A percentile compares a stretch with the other conserved stretches of the same genome.
Evolutionary conservation across 176 grass and related monocot species (phyloP).

Genomic region (Olyra latifolia): DNA sequence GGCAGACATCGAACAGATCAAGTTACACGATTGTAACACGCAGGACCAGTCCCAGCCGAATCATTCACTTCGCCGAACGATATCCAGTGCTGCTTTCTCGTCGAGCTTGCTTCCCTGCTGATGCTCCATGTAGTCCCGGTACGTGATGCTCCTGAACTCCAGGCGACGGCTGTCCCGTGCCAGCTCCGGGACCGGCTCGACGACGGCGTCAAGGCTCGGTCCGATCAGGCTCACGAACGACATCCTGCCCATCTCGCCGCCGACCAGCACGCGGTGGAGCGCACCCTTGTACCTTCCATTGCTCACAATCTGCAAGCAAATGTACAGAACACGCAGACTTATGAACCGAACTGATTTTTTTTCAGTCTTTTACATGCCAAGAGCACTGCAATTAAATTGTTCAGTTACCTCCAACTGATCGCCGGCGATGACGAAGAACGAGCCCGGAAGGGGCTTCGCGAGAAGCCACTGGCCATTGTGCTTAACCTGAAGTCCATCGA

Average conservation of each 20-base stretch:
- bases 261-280: slow-evolving; percentile 64
- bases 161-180: slow-evolving; percentile 24
- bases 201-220: slow-evolving; percentile 55
- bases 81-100: slow-evolving; percentile 52
- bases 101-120: slow-evolving; percentile 61
- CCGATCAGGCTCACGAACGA: slow-evolving; percentile 56
- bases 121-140: slow-evolving; percentile 57
- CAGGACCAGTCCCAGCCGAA: too few relatives aligned
- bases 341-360: too few relatives aligned
- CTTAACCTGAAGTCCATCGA: slow-evolving; percentile 69
- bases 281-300: slow-evolving; percentile 68
- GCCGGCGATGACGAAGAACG: slow-evolving; percentile 68
- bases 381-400: too few relatives aligned
- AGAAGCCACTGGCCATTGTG: slow-evolving; percentile 51
- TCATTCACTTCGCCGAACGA: slow-evolving; percentile 12
- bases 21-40: too few relatives aligned
- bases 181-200: slow-evolving; percentile 53
- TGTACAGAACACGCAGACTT: not conserved
- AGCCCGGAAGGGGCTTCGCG: slow-evolving; percentile 58
- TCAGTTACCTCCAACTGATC: slow-evolving; percentile 81
- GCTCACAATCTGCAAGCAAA: slow-evolving; percentile 60
- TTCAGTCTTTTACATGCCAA: too few relatives aligned
- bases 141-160: slow-evolving; percentile 56
- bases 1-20: not conserved
- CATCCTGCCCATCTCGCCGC: slow-evolving; percentile 48